Evolutionary conservation across 2,329 filamentous ascomycete species (phyloP).

Genomic region (Exserohilum turcica): DNA sequence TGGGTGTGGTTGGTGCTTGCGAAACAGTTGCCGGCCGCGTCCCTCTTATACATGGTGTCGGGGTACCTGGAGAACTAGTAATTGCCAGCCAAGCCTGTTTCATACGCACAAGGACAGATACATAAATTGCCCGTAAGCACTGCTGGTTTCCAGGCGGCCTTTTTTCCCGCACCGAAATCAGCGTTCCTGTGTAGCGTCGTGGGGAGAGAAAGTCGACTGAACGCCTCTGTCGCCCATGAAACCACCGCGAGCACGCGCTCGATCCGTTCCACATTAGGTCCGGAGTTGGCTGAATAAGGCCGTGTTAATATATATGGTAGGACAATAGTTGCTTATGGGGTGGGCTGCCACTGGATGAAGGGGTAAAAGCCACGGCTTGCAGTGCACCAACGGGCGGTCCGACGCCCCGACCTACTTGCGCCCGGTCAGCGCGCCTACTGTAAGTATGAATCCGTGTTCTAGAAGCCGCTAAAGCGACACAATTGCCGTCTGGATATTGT

Average conservation of each 20-base stretch:
- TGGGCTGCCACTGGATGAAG: slow-evolving; percentile 10
- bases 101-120: neutral
- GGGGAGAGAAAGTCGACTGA: neutral
- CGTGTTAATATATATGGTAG: slow-evolving; percentile 24
- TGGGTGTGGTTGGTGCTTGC: slow-evolving; percentile 5
- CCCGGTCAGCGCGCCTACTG: neutral
- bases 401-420: slow-evolving; percentile 9
- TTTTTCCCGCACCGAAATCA: slow-evolving; percentile 20
- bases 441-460: neutral
- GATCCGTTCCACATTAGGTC: slow-evolving; percentile 27
- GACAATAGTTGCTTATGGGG: slow-evolving; percentile 10
- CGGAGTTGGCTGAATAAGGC: slow-evolving; percentile 15
- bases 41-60: slow-evolving; percentile 19
- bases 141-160: slow-evolving; percentile 15
- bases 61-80: neutral
- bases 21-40: neutral
- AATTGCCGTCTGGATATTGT: no score
- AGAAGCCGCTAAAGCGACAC: neutral
- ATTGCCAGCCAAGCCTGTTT: neutral
- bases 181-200: no score
- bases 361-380: slow-evolving; percentile 19
- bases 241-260: neutral
- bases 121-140: neutral
- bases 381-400: slow-evolving; percentile 15
- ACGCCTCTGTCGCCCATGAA: neutral